Percentiles rank a stretch among this genome's conserved stretches.
Evolutionary conservation across 352 stramenopile genomes (phyloP).

Genomic region (Globisporangium irregulare): DNA sequence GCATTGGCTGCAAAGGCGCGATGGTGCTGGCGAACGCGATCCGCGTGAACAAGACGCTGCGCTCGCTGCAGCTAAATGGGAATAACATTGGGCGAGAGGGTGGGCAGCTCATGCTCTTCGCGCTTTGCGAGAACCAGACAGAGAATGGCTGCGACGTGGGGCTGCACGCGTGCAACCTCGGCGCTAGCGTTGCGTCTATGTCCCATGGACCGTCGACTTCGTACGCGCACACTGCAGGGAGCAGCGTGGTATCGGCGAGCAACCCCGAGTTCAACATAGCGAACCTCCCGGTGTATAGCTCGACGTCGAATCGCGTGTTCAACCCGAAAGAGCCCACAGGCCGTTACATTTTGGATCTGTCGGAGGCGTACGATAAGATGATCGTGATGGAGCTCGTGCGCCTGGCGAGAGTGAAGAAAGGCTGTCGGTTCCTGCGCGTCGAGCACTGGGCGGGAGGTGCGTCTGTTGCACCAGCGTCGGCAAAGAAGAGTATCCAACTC

Average conservation of each 20-base stretch:
- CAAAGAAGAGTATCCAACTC: slow-evolving; percentile 42
- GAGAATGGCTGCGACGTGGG: slow-evolving; percentile 54
- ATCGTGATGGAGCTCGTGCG: slow-evolving; percentile 74
- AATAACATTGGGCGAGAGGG: slow-evolving; percentile 75
- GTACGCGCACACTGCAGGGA: background rate
- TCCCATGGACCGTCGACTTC: slow-evolving; percentile 1
- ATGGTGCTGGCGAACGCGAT: slow-evolving; percentile 69
- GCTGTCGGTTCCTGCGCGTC: slow-evolving; percentile 63
- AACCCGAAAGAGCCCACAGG: slow-evolving; percentile 68
- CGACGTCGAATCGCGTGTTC: slow-evolving; percentile 46
- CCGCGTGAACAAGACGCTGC: slow-evolving; percentile 54
- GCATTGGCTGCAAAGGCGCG: slow-evolving; percentile 66
- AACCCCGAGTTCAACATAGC: slow-evolving; percentile 28
- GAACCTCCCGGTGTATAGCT: slow-evolving; percentile 42
- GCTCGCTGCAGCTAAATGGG: slow-evolving; percentile 65
- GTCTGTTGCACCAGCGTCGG: background rate
- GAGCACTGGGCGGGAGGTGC: slow-evolving; percentile 39
- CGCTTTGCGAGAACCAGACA: slow-evolving; percentile 54
- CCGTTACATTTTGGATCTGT: slow-evolving; percentile 61
- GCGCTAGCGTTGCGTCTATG: slow-evolving; percentile 22
- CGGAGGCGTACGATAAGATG: slow-evolving; percentile 76
- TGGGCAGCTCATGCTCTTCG: slow-evolving; percentile 62
- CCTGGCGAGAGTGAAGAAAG: slow-evolving; percentile 66
- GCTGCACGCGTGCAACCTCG: slow-evolving; percentile 62
- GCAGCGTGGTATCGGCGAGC: background rate